phyloP scores from a whole-genome alignment of 179 eudicot genomes.

The Camellia oleifera region DNA sequence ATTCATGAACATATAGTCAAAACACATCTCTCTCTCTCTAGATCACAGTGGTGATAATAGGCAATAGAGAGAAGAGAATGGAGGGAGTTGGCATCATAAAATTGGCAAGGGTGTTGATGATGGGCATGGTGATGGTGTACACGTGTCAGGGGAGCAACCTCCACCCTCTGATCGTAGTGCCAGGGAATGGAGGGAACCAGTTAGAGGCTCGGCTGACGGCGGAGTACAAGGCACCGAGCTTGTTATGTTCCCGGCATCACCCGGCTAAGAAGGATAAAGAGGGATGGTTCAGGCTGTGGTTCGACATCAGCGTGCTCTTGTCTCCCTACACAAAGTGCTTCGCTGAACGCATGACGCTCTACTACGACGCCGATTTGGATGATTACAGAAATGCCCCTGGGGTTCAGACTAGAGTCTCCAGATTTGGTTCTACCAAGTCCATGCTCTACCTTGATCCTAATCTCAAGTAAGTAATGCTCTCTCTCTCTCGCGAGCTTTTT shows the following conservation, averaged over 20 bases:
- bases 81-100: background rate
- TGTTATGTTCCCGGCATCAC: constrained; percentile 51
- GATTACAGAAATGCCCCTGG: constrained; percentile 86
- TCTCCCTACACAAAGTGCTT: constrained; percentile 78
- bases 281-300: constrained; percentile 92
- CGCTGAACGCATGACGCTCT: constrained; percentile 63
- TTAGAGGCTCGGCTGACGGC: constrained; percentile 67
- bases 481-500: too few species aligned
- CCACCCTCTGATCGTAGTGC: constrained; percentile 71
- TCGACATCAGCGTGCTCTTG: constrained; percentile 60
- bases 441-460: constrained; percentile 70
- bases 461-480: constrained; percentile 51
- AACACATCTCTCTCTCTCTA: background rate
- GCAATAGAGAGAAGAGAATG: background rate
- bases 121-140: constrained; percentile 27
- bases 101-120: constrained; percentile 8
- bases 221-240: constrained; percentile 60
- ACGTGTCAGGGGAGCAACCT: constrained; percentile 30
- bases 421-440: constrained; percentile 60
- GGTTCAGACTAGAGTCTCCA: constrained; percentile 65
- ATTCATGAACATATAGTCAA: too few species aligned
- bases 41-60: background rate
- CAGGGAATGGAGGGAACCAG: constrained; percentile 91
- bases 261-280: constrained; percentile 40
- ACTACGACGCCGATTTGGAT: constrained; percentile 58